Conservation (phyloP, 805 yeast genomes). For the Candida odintsovae region DNA sequence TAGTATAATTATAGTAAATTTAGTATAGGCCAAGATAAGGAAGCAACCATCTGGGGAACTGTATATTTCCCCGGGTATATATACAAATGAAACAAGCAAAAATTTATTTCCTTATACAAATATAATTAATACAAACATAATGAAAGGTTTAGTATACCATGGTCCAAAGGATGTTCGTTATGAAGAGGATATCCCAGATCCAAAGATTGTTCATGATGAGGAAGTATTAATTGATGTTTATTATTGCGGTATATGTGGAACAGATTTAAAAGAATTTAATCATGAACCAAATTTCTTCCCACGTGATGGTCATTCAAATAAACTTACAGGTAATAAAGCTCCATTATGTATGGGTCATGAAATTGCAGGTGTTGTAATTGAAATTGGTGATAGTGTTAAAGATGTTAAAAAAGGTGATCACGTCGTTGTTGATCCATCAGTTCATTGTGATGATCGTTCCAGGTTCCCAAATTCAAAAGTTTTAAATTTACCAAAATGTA, state of each 20-base stretch:
- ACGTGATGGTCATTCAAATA: slow-evolving; percentile 30
- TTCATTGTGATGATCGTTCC: slow-evolving; percentile 45
- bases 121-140: slow-evolving; percentile 10
- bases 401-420: slow-evolving; percentile 45
- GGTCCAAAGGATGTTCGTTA: slow-evolving; percentile 40
- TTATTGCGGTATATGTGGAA: slow-evolving; percentile 61
- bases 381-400: slow-evolving; percentile 41
- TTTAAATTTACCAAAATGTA: slow-evolving; percentile 31
- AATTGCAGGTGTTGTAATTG: slow-evolving; percentile 39
- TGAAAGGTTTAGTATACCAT: slow-evolving; percentile 46
- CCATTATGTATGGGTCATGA: slow-evolving; percentile 54
- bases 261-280: slow-evolving; percentile 51
- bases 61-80: no score
- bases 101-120: background rate
- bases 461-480: slow-evolving; percentile 26
- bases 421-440: slow-evolving; percentile 59
- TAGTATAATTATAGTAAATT: no score
- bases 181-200: slow-evolving; percentile 30
- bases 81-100: no score
- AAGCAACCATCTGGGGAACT: no score
- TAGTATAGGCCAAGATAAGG: no score
- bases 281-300: slow-evolving; percentile 53
- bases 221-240: slow-evolving; percentile 41
- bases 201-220: slow-evolving; percentile 28
- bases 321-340: slow-evolving; percentile 33